These are phyloP conservation scores for Cavenderia fasciculata DNA, from an alignment of 78 protist species.

Conservation along the genomic window DNA sequence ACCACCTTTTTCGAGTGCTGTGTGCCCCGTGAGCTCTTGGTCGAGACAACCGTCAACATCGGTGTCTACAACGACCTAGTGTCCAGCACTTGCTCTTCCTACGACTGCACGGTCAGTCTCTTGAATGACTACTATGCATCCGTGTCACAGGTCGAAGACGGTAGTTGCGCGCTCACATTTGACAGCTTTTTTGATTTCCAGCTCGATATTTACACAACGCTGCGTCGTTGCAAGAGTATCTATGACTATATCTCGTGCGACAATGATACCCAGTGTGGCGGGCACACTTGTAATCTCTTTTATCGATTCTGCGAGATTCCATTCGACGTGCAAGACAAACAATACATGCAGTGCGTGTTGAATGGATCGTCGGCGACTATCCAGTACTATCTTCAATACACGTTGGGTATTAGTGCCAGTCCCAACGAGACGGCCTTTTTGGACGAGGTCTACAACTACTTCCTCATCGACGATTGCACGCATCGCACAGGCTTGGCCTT, in stretches of 20 bases:
- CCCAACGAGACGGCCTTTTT: not conserved
- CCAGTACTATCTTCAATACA: not conserved
- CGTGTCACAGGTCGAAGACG: not conserved
- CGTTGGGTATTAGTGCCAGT: not conserved
- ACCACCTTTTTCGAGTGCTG: conserved; percentile 33
- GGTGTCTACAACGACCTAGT: conserved; percentile 21
- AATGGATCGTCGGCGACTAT: not conserved
- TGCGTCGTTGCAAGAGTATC: not conserved
- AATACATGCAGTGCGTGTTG: conserved; percentile 45
- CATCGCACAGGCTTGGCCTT: not conserved
- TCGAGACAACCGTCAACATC: not conserved
- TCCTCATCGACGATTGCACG: conserved; percentile 12
- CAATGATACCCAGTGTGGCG: not conserved
- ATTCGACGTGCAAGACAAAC: not conserved
- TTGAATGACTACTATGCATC: conserved; percentile 6
- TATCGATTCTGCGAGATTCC: conserved; percentile 3
- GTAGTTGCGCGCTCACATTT: conserved; percentile 2
- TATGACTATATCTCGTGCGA: not conserved
- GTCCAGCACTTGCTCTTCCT: too few relatives aligned
- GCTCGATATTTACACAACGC: not conserved
- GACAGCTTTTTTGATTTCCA: not conserved
- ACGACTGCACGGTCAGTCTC: conserved; percentile 17
- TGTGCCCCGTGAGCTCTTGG: conserved; percentile 4
- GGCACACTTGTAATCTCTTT: not conserved
- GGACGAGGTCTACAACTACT: not conserved